A percentile compares a stretch with the other conserved stretches of the same genome.
These are phyloP conservation scores for Lachnellula hyalina DNA, from an alignment of 2,329 filamentous ascomycete genomes.

Conservation along the genomic window DNA sequence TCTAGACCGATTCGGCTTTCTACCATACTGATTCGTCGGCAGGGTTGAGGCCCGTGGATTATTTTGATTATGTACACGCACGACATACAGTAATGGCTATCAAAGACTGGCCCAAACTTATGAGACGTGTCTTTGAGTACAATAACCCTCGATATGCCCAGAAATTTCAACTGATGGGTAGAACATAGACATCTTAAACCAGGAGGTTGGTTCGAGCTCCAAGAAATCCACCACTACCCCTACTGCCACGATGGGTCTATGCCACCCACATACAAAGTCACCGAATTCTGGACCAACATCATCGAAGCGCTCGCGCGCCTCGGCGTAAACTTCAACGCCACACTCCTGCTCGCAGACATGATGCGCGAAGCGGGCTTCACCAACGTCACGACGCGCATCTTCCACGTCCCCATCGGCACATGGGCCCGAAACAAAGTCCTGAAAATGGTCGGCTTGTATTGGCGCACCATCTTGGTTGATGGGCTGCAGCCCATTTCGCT, in stretches of 20 bases:
- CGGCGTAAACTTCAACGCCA: constrained; percentile 43
- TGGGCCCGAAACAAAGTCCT: constrained; percentile 40
- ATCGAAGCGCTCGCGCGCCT: constrained; percentile 39
- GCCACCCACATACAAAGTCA: constrained; percentile 37
- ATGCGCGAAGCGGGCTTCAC: constrained; percentile 48
- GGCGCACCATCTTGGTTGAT: constrained; percentile 45
- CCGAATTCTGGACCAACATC: constrained; percentile 44
- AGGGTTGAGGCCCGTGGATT: constrained; percentile 44
- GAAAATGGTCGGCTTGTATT: constrained; percentile 48
- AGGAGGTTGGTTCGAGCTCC: constrained; percentile 51
- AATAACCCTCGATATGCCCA: constrained; percentile 11
- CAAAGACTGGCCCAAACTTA: constrained; percentile 48
- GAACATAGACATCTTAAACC: constrained; percentile 43
- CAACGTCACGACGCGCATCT: constrained; percentile 38
- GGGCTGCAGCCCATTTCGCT: constrained; percentile 47
- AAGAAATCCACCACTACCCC: constrained; percentile 48
- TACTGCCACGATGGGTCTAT: constrained; percentile 39
- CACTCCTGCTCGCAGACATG: constrained; percentile 37
- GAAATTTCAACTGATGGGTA: constrained; percentile 3
- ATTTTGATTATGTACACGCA: constrained; percentile 58
- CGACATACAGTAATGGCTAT: constrained; percentile 52
- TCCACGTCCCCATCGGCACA: constrained; percentile 43
- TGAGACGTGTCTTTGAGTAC: constrained; percentile 43
- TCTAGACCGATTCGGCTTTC: too few species aligned
- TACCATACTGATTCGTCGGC: too few species aligned